Evolutionary conservation across 257 asterid species (phyloP).

Genomic region (Plantago elongata): DNA sequence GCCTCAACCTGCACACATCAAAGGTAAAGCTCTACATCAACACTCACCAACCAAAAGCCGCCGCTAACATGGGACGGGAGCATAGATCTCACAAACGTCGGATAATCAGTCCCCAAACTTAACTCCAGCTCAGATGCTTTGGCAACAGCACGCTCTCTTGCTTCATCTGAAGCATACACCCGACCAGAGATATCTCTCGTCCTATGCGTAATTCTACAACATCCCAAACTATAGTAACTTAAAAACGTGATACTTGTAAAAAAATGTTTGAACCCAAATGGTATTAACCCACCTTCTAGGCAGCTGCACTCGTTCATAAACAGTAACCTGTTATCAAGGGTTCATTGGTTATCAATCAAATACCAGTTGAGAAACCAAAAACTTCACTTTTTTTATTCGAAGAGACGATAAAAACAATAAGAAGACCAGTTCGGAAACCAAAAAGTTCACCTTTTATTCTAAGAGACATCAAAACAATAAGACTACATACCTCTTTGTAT

Average conservation of each 20-base stretch:
- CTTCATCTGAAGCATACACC: slow-evolving; percentile 74
- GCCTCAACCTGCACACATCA: no score
- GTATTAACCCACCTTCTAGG: slow-evolving; percentile 58
- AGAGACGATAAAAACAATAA: neutral
- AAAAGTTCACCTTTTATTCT: neutral
- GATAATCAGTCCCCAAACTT: slow-evolving; percentile 42
- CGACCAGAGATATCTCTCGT: slow-evolving; percentile 44
- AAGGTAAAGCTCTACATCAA: neutral
- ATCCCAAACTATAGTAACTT: neutral
- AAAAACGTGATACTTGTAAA: neutral
- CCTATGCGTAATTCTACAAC: slow-evolving; percentile 39
- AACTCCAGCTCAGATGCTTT: slow-evolving; percentile 66
- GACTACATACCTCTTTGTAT: slow-evolving; percentile 51
- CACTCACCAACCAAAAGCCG: slow-evolving; percentile 91
- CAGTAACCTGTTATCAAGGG: slow-evolving; percentile 42
- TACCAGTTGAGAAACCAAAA: neutral
- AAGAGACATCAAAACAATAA: neutral
- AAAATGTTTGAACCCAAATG: neutral
- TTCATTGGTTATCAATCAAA: neutral
- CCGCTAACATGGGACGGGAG: slow-evolving; percentile 96
- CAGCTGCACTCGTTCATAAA: slow-evolving; percentile 50
- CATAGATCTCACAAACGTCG: slow-evolving; percentile 65
- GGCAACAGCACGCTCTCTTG: slow-evolving; percentile 45
- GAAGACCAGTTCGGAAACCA: neutral
- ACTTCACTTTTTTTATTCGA: neutral